Evolutionary conservation across 768 basidiomycete species (phyloP).

Genomic region (Cantharellus cinnabarinus): DNA sequence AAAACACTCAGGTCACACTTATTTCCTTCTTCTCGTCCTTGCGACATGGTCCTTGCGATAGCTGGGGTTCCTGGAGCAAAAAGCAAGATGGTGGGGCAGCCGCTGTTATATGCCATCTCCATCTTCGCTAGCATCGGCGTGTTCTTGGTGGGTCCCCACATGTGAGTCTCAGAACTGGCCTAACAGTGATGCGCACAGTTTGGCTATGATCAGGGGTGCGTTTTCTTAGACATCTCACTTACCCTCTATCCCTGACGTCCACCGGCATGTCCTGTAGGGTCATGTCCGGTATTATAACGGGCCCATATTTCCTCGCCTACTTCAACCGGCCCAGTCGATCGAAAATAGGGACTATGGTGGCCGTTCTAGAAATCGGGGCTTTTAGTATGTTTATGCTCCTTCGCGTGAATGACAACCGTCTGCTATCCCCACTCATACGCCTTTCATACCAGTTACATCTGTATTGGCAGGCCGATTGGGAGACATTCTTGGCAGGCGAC

Average conservation of each 20-base stretch:
- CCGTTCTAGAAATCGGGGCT: conserved; percentile 84
- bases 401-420: neutral
- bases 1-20: neutral
- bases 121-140: conserved; percentile 69
- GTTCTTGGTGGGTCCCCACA: conserved; percentile 40
- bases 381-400: conserved; percentile 35
- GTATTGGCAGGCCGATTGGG: conserved; percentile 76
- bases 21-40: neutral
- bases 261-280: conserved; percentile 27
- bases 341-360: conserved; percentile 83
- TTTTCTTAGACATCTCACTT: neutral
- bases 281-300: conserved; percentile 84
- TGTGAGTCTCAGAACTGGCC: neutral
- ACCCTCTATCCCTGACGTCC: conserved; percentile 3
- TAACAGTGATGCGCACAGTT: conserved; percentile 26
- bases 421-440: neutral
- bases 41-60: neutral
- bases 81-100: conserved; percentile 45
- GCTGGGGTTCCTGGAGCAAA: neutral
- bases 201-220: conserved; percentile 73
- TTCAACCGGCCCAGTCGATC: conserved; percentile 59
- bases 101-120: conserved; percentile 60
- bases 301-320: conserved; percentile 59
- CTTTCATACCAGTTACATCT: conserved; percentile 47
- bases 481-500: conserved; percentile 66